Percentiles rank a stretch among this genome's conserved stretches.
Evolutionary conservation across 78 protist genomes (phyloP).

Genomic region (Goniomonas avonlea): DNA sequence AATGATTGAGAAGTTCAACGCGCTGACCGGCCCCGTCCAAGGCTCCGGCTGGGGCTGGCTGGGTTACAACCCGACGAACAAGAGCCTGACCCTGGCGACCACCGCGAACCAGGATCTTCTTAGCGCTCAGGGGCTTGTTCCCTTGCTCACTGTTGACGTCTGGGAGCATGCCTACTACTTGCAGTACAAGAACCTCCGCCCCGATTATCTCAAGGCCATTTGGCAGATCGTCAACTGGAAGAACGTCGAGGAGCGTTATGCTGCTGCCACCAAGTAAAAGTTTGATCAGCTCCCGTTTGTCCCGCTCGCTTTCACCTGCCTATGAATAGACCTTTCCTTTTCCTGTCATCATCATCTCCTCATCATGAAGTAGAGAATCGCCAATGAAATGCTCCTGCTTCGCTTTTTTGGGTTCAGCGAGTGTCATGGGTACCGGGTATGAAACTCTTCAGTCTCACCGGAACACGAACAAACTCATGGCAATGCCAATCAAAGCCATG

Average conservation of each 20-base stretch:
- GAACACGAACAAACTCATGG: too few species aligned
- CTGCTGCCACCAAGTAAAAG: slow-evolving; percentile 37
- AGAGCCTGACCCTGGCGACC: slow-evolving; percentile 43
- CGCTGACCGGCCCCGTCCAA: slow-evolving; percentile 73
- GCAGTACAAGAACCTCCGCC: slow-evolving; percentile 75
- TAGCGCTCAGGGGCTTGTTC: slow-evolving; percentile 35
- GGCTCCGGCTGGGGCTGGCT: slow-evolving; percentile 84
- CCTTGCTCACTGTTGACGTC: slow-evolving; percentile 78
- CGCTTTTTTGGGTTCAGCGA: too few species aligned
- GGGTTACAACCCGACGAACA: slow-evolving; percentile 51
- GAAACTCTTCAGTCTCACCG: too few species aligned
- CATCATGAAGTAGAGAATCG: too few species aligned
- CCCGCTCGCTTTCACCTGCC: too few species aligned
- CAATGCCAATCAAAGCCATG: too few species aligned
- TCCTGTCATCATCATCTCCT: too few species aligned
- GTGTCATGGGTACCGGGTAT: too few species aligned
- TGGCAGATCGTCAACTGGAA: slow-evolving; percentile 40
- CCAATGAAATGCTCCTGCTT: too few species aligned
- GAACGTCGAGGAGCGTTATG: slow-evolving; percentile 65
- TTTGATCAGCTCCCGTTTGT: too few species aligned
- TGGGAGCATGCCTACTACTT: slow-evolving; percentile 80
- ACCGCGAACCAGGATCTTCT: neutral
- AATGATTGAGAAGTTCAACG: slow-evolving; percentile 53
- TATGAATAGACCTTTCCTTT: too few species aligned
- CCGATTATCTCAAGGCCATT: slow-evolving; percentile 71